phyloP scores from a whole-genome alignment of 495 filamentous ascomycete genomes.

The Corynascus novoguineensis region DNA sequence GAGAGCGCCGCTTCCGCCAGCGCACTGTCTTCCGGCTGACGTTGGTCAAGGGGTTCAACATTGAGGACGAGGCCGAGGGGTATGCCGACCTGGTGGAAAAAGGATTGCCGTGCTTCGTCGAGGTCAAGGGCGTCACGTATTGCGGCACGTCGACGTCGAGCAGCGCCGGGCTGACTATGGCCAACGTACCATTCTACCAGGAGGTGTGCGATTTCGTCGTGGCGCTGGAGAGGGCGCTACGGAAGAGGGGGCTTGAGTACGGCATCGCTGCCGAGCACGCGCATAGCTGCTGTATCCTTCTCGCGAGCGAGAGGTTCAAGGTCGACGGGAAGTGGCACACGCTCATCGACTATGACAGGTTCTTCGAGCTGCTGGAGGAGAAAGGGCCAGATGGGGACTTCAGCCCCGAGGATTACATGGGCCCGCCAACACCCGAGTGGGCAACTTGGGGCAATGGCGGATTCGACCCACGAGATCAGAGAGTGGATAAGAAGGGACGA shows the following conservation, averaged over 20 bases:
- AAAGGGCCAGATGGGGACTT: constrained; percentile 61
- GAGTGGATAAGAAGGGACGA: constrained; percentile 73
- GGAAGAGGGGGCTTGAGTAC: constrained; percentile 64
- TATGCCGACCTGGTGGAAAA: constrained; percentile 84
- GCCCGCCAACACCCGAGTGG: constrained; percentile 79
- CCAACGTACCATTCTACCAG: constrained; percentile 91
- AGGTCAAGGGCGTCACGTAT: constrained; percentile 95
- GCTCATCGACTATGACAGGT: constrained; percentile 79
- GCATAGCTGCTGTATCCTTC: constrained; percentile 85
- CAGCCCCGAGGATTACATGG: constrained; percentile 85
- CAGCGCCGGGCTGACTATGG: constrained; percentile 82
- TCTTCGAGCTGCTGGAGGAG: constrained; percentile 77
- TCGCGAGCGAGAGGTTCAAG: constrained; percentile 71
- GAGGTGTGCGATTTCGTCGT: constrained; percentile 78
- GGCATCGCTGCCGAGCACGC: constrained; percentile 93
- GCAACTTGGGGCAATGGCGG: constrained; percentile 90
- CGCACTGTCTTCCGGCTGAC: constrained; percentile 94
- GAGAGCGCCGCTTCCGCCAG: constrained; percentile 71
- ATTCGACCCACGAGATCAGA: constrained; percentile 83
- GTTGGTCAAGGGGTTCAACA: constrained; percentile 91
- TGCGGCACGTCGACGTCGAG: constrained; percentile 81
- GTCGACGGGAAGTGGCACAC: constrained; percentile 80
- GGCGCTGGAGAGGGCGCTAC: constrained; percentile 61
- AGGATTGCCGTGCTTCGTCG: constrained; percentile 82
- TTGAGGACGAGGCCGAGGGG: constrained; percentile 85